These are phyloP conservation scores for Pythium phragmiticola DNA, from an alignment of 352 stramenopile genomes.

Conservation along the genomic window DNA sequence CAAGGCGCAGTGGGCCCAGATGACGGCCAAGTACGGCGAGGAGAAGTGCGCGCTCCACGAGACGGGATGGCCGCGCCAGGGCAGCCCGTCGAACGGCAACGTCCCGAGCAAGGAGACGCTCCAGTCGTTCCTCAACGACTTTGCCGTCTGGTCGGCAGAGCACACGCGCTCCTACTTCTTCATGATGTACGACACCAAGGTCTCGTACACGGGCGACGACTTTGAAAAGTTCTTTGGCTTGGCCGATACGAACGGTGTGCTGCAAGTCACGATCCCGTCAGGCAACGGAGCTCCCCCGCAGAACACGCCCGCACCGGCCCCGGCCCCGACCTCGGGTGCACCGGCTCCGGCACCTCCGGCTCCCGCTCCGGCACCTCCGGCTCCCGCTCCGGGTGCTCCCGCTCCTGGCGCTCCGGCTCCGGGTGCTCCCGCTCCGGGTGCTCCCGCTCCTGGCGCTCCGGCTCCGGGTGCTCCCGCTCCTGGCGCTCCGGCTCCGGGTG, in stretches of 20 bases:
- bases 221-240: conserved; percentile 68
- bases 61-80: conserved; percentile 52
- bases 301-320: conserved; percentile 5
- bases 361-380: not conserved
- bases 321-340: conserved; percentile 1
- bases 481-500: too few species aligned
- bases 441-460: not conserved
- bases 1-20: conserved; percentile 44
- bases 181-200: conserved; percentile 64
- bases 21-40: conserved; percentile 36
- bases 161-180: conserved; percentile 47
- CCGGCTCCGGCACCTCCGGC: not conserved
- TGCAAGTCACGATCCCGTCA: conserved; percentile 41
- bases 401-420: too few species aligned
- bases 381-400: conserved; percentile 1
- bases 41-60: conserved; percentile 47
- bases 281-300: conserved; percentile 18
- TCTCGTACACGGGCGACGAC: conserved; percentile 37
- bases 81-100: conserved; percentile 33
- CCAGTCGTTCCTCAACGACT: conserved; percentile 51
- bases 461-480: not conserved
- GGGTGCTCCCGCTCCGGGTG: too few species aligned
- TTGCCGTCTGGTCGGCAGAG: conserved; percentile 32
- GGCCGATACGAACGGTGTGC: conserved; percentile 27
- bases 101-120: conserved; percentile 36